A percentile compares a stretch with the other conserved stretches of the same genome.
Conservation (phyloP, 202 grass and related monocot species). For the Miscanthus sacchariflorus region DNA sequence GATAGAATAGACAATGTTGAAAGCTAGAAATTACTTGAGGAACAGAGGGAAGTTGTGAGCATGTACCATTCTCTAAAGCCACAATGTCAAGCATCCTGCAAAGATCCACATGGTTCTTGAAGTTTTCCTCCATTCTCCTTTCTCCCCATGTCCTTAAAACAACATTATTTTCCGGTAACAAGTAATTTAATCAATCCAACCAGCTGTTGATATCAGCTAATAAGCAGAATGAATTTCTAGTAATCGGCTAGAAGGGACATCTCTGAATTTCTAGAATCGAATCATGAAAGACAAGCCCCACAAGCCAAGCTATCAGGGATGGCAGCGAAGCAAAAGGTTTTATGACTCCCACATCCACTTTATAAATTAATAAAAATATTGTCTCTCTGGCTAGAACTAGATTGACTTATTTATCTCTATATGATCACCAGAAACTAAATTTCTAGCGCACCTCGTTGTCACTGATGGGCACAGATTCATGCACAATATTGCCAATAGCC, state of each 20-base stretch:
- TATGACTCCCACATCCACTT: not conserved
- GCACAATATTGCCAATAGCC: conserved; percentile 79
- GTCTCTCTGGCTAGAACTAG: not conserved
- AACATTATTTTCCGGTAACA: conserved; percentile 55
- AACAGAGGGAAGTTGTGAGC: conserved; percentile 5
- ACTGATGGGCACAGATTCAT: conserved; percentile 70
- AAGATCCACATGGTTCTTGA: conserved; percentile 68
- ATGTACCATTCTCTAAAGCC: conserved; percentile 64
- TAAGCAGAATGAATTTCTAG: not conserved
- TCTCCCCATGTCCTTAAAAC: conserved; percentile 58
- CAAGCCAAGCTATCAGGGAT: not conserved
- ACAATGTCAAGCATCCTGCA: conserved; percentile 58
- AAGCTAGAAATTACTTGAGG: not conserved
- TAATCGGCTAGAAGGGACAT: not conserved
- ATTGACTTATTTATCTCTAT: conserved; percentile 3
- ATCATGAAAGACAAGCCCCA: conserved; percentile 17
- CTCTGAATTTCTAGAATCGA: not conserved
- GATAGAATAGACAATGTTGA: not conserved
- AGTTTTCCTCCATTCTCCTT: conserved; percentile 42
- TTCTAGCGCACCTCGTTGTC: conserved; percentile 65
- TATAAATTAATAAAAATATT: not conserved
- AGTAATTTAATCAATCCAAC: not conserved
- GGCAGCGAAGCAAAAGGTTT: not conserved
- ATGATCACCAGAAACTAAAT: not conserved
- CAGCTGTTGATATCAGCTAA: not conserved